Conservation (phyloP, 306 rosid genomes). For the Albizia julibrissin region DNA sequence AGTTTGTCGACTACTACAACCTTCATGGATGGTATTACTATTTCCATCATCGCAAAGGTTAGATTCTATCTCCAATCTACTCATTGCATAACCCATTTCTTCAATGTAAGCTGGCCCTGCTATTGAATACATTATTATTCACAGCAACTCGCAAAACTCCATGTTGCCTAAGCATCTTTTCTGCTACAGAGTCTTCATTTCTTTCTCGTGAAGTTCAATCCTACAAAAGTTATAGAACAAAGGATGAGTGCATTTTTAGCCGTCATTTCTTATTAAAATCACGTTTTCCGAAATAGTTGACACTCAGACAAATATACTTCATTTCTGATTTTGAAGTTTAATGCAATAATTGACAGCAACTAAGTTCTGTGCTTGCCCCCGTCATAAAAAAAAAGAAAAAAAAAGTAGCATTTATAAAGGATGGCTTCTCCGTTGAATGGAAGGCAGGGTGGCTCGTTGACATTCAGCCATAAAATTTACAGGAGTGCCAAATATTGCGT, state of each 20-base stretch:
- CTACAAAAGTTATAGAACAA: slow-evolving; percentile 21
- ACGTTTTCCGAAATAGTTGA: not conserved
- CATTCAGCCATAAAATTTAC: slow-evolving; percentile 18
- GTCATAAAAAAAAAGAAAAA: not conserved
- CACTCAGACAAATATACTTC: slow-evolving; percentile 18
- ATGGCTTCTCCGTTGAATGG: slow-evolving; percentile 1
- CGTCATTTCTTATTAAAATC: not conserved
- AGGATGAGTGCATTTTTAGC: not conserved
- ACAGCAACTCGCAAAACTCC: slow-evolving; percentile 33
- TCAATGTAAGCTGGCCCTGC: slow-evolving; percentile 38
- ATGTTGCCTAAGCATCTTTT: slow-evolving; percentile 37
- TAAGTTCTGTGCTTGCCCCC: slow-evolving; percentile 1
- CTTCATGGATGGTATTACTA: slow-evolving; percentile 38
- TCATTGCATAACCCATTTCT: slow-evolving; percentile 87
- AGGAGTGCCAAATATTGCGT: slow-evolving; percentile 2
- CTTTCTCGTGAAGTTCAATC: slow-evolving; percentile 33
- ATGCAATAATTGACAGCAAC: slow-evolving; percentile 18
- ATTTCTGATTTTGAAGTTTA: slow-evolving; percentile 6
- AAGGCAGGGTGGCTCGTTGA: slow-evolving; percentile 10
- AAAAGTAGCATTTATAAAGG: not conserved
- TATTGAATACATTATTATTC: slow-evolving; percentile 50
- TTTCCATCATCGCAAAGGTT: slow-evolving; percentile 44
- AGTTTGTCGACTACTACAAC: slow-evolving; percentile 41
- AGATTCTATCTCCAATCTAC: slow-evolving; percentile 66
- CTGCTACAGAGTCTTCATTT: slow-evolving; percentile 41